Base-by-base conservation (phyloP, 2,329 filamentous ascomycete species). In the Sporothrix curviconia region DNA sequence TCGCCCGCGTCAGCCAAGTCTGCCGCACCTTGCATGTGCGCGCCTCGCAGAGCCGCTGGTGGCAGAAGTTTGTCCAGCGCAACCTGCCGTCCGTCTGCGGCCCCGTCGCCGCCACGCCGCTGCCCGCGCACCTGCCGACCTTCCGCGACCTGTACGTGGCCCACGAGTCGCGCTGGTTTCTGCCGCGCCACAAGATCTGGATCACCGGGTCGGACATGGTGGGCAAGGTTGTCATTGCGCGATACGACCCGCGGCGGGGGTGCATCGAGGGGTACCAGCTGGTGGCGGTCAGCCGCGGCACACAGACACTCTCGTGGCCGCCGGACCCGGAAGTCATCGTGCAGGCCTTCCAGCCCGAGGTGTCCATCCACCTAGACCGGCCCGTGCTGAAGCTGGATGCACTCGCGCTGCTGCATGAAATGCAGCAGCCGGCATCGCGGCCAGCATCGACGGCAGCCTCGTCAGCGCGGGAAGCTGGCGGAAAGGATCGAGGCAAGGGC, bases 91-190 rank as follows among this genome's bases (percentile, higher is more conserved):
- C 49, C 1, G 49, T 5, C 28, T 32, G 28, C 28, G 6, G 28
- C 6, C 28, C 28, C 28, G 72, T 91, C 28, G 70, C 71, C 1
- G 76, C 77, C 1, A 76, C 85, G 0, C 34, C 37, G 15, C 39
- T 78, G 76, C 7, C 85, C 86, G 7, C 85, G 80, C 65, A 64
- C 72, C 2, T 84, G 78, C 24, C 72, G 2, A 84, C 78, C 24
- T 96, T 85, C 71, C 82, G 82, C 58, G 79, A 87, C 25, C 80
- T 96, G 2, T 96, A 88, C 68, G 74, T 79, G 42, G 78, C 84
- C 19, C 88, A 94, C 68, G 81, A 94, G 62, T 86, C 87, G 0
- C 83, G 86, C 65, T 96, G 92, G 92, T 96, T 95, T 66, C 76
- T 96, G 1, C 78, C 89, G 0, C 83, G 81, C 53, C 78, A 89